Percentiles rank a stretch among this genome's conserved stretches.
These are phyloP conservation scores for Flagelloscypha sp. DNA, from an alignment of 768 basidiomycete genomes.

Conservation along the genomic window DNA sequence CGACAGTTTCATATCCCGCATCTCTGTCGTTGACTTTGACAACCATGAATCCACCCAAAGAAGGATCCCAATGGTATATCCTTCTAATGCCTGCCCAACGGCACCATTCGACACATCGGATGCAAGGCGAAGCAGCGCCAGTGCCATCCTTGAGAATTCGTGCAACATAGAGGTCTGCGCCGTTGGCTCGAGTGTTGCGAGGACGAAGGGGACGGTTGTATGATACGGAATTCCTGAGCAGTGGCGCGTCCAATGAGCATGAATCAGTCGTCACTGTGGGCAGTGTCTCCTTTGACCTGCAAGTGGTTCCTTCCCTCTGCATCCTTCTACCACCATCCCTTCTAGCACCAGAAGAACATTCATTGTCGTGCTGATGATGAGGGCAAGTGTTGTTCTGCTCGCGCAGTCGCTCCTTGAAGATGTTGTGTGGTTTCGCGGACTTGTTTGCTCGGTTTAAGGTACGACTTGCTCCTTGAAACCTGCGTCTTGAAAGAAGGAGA, in stretches of 20 bases:
- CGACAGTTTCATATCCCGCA: conserved; percentile 37
- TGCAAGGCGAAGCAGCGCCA: conserved; percentile 45
- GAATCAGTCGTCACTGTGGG: too few species aligned
- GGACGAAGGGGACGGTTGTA: too few species aligned
- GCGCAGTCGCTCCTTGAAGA: conserved; percentile 7
- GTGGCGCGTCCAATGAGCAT: too few species aligned
- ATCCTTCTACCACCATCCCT: conserved; percentile 1
- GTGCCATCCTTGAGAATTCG: conserved; percentile 41
- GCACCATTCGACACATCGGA: conserved; percentile 50
- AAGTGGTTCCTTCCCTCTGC: conserved; percentile 4
- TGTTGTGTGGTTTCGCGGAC: conserved; percentile 5
- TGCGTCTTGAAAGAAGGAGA: conserved; percentile 46
- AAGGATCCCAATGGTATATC: conserved; percentile 44
- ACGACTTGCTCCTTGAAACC: conserved; percentile 30
- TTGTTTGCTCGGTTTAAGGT: conserved; percentile 12
- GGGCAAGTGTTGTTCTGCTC: conserved; percentile 4
- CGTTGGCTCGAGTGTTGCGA: conserved; percentile 35
- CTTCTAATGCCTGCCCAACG: conserved; percentile 49
- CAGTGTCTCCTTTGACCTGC: conserved; percentile 4
- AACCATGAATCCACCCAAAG: conserved; percentile 27
- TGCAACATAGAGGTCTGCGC: conserved; percentile 48
- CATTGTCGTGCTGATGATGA: background rate
- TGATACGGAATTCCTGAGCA: too few species aligned
- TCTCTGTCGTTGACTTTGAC: conserved; percentile 37
- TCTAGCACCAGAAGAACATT: conserved; percentile 1